phyloP scores from a whole-genome alignment of 176 grass and related monocot species.

The Oryza longistaminata region DNA sequence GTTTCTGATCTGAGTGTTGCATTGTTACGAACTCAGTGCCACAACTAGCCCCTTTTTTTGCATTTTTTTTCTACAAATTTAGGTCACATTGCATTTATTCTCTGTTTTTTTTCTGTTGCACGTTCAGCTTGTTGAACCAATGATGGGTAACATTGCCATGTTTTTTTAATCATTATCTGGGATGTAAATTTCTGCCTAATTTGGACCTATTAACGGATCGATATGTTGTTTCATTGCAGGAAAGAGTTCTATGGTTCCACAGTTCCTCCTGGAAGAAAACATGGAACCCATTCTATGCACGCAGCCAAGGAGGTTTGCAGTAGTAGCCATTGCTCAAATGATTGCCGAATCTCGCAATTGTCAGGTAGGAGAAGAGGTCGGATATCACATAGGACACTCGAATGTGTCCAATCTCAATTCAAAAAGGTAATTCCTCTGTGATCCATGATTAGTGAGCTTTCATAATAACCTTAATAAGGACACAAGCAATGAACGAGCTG shows the following conservation, averaged over 20 bases:
- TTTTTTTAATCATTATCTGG: neutral
- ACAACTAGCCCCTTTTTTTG: neutral
- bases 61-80: neutral
- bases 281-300: constrained; percentile 88
- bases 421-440: constrained; percentile 53
- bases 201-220: constrained; percentile 14
- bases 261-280: constrained; percentile 79
- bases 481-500: no score
- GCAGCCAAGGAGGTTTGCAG: constrained; percentile 93
- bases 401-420: constrained; percentile 71
- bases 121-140: neutral
- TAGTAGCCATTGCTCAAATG: constrained; percentile 78
- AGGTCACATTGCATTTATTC: neutral
- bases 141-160: neutral
- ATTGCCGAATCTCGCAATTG: constrained; percentile 76
- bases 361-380: constrained; percentile 74
- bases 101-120: constrained; percentile 13
- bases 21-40: neutral
- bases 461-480: no score
- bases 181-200: neutral
- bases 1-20: neutral
- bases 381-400: constrained; percentile 92
- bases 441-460: no score
- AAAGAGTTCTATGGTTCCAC: constrained; percentile 84
- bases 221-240: constrained; percentile 40